phyloP scores from a whole-genome alignment of 2,329 filamentous ascomycete genomes.

The Massarina eburnea region DNA sequence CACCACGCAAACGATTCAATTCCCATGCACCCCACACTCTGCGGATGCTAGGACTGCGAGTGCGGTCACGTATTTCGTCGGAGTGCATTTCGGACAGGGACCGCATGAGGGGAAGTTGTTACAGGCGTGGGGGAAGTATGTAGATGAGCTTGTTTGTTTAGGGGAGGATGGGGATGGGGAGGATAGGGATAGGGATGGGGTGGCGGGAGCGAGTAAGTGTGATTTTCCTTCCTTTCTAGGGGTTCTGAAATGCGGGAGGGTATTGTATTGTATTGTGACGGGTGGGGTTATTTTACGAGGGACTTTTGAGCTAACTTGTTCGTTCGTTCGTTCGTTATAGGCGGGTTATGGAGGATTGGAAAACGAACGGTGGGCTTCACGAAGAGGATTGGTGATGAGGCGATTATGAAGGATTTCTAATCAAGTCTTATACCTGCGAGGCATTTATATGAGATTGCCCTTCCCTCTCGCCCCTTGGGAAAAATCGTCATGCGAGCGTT shows the following conservation, averaged over 20 bases:
- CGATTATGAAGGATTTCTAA: conserved; percentile 38
- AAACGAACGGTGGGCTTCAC: conserved; percentile 43
- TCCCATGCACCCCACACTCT: conserved; percentile 16
- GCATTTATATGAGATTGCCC: too few relatives aligned
- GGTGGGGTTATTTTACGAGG: too few relatives aligned
- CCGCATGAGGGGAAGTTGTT: conserved; percentile 45
- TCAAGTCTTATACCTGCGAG: too few relatives aligned
- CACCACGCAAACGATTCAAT: conserved; percentile 45
- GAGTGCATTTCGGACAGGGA: conserved; percentile 47
- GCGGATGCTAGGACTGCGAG: conserved; percentile 33
- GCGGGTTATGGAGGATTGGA: conserved; percentile 45
- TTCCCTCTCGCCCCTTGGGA: too few relatives aligned
- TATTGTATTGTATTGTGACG: too few relatives aligned
- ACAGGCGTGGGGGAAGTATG: conserved; percentile 47
- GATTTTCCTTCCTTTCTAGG: too few relatives aligned
- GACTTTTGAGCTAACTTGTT: too few relatives aligned
- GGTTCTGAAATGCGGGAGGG: too few relatives aligned
- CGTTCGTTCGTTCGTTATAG: too few relatives aligned
- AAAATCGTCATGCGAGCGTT: too few relatives aligned
- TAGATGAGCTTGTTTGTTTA: conserved; percentile 40
- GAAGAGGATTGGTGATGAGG: conserved; percentile 37
- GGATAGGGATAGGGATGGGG: conserved; percentile 27
- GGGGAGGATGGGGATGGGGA: conserved; percentile 14
- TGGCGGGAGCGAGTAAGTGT: conserved; percentile 41
- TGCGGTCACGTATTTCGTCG: conserved; percentile 46